A percentile compares a stretch with the other conserved stretches of the same genome.
Conservation (phyloP, 345 rosid species). For the Aquilaria malaccensis region DNA sequence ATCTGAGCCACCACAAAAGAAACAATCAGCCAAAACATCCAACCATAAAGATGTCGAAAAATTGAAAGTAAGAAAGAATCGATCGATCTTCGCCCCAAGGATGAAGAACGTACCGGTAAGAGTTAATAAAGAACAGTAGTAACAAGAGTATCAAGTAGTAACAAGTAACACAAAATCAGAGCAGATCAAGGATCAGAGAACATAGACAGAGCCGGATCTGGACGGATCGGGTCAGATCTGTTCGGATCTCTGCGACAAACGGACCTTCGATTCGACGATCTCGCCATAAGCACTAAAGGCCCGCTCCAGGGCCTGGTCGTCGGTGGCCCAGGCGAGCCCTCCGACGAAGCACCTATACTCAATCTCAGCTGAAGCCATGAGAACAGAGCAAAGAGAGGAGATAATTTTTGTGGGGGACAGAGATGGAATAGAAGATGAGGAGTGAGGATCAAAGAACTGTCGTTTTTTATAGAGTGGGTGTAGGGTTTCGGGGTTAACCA, state of each 20-base stretch:
- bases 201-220: constrained; percentile 35
- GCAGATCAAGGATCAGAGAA: constrained; percentile 43
- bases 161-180: constrained; percentile 49
- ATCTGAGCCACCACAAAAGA: constrained; percentile 25
- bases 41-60: fast-evolving
- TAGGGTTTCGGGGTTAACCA: not conserved
- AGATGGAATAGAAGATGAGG: not conserved
- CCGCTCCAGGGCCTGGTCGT: constrained; percentile 42
- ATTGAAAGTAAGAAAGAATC: constrained; percentile 12
- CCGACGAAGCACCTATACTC: constrained; percentile 93
- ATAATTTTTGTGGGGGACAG: too few relatives aligned
- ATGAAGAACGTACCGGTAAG: constrained; percentile 91
- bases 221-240: constrained; percentile 39
- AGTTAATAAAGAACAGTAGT: constrained; percentile 55
- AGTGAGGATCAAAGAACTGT: not conserved
- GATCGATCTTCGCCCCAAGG: constrained; percentile 77
- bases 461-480: constrained; percentile 1
- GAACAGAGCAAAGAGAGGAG: not conserved
- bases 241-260: constrained; percentile 48
- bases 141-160: constrained; percentile 48
- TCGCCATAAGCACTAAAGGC: constrained; percentile 74
- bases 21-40: not conserved
- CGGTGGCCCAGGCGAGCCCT: constrained; percentile 95
- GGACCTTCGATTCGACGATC: constrained; percentile 97
- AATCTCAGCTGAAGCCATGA: constrained; percentile 54